Base-by-base conservation (phyloP, 1,284 basidiomycete genomes). In the Chalciporus piperatoides region DNA sequence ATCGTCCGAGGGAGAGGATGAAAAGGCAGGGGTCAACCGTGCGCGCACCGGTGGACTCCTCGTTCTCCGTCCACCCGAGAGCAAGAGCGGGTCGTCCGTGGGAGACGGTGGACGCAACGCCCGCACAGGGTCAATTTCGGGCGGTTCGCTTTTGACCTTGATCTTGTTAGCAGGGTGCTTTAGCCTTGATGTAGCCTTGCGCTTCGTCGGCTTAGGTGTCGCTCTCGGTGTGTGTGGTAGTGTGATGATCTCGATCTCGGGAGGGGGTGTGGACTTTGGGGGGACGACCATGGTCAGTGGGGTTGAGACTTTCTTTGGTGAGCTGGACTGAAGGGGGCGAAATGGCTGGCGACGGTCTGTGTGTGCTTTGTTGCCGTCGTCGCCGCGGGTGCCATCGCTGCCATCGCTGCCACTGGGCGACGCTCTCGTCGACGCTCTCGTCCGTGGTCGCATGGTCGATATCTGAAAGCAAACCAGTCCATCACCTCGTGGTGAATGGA, bases 21-120 rank as follows among this genome's bases (percentile, higher is more conserved):
- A 19, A 19, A 19, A 19, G 19, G 19, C 19, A 19, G 19, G 19
- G 19, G 19, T 19, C 19, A 19, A 19, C 19, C 19, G 19, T 19
- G 19, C 19, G 3, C 19, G 19, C 19, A 19, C 3, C 19, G 19
- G 19, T 19, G 19, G 19, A 19, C 19, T 19, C 19, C 3, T 19
- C 19, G 19, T 19, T 19, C 19, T 19, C 30, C 42, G 52, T 11
- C 48, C 49, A 7, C 77, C 80, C 38, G 74, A 75, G 23, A 89
- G 71, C 3, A 89, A 67, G 0, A 89, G 63, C 0, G 86, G 86
- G 57, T 89, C 86, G 40, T 89, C 86, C 2, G 79, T 78, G 0
- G 86, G 86, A 47, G 84, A 86, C 0, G 84, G 72, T 1, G 86
- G 86, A 3, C 84, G 81, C 52, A 79, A 73, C 2, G 81, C 80